These are phyloP conservation scores for Closterium sp. DNA, from an alignment of 139 green algal genomes.

Conservation along the genomic window DNA sequence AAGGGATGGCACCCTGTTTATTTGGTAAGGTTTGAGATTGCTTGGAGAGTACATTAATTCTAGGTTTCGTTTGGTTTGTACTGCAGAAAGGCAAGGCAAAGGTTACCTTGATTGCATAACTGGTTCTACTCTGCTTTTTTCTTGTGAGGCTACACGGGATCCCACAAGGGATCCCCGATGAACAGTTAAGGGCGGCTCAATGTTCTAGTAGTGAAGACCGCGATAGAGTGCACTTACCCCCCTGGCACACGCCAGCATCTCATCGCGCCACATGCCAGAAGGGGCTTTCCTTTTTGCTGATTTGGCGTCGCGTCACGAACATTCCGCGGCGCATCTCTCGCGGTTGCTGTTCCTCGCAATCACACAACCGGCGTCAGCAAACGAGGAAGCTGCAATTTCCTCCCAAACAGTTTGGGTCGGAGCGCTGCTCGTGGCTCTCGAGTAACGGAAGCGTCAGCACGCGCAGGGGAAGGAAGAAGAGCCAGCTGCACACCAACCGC, in stretches of 20 bases:
- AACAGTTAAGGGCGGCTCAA: background rate
- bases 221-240: background rate
- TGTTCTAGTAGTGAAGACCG: background rate
- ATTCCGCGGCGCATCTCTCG: background rate
- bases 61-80: too few species aligned
- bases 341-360: background rate
- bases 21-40: too few species aligned
- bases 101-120: too few species aligned
- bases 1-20: too few species aligned
- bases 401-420: too few species aligned
- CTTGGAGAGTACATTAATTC: too few species aligned
- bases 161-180: too few species aligned
- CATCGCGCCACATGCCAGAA: background rate
- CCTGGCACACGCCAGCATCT: background rate
- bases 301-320: background rate
- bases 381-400: background rate
- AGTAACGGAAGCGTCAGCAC: background rate
- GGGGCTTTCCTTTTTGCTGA: background rate
- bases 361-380: background rate
- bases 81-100: too few species aligned
- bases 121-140: too few species aligned
- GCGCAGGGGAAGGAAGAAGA: background rate
- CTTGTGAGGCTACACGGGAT: too few species aligned
- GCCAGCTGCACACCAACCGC: background rate
- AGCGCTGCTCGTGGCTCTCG: background rate